phyloP scores from a whole-genome alignment of 2,329 filamentous ascomycete species.

The Bipolaris zeicola region DNA sequence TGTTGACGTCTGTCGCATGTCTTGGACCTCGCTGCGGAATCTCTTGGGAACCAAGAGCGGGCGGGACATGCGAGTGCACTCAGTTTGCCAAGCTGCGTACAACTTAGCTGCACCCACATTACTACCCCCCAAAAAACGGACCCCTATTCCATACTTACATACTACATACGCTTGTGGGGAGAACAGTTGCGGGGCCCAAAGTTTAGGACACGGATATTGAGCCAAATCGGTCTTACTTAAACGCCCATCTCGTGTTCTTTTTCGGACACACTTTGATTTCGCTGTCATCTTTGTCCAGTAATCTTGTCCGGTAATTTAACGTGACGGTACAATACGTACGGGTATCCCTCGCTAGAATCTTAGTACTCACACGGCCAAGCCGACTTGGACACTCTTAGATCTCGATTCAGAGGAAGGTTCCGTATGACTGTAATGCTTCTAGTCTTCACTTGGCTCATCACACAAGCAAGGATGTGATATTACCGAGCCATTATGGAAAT shows the following conservation, averaged over 20 bases:
- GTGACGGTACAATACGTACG: no score
- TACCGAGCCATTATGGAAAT: no score
- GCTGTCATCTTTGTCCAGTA: no score
- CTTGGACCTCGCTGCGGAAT: slow-evolving; percentile 4
- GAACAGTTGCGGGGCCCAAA: not conserved
- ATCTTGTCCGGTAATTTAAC: no score
- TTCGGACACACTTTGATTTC: no score
- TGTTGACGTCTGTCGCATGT: slow-evolving; percentile 2
- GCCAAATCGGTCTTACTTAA: not conserved
- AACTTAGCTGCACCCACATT: not conserved
- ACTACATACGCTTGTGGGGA: not conserved
- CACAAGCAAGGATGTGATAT: no score
- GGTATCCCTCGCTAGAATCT: no score
- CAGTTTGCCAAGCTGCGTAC: not conserved
- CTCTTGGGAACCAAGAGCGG: slow-evolving; percentile 6
- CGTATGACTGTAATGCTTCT: no score
- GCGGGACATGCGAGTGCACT: not conserved
- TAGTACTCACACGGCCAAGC: no score
- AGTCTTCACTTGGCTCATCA: no score
- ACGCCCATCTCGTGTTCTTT: not conserved
- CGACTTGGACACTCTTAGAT: no score
- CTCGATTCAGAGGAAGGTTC: no score
- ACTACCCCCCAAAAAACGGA: not conserved
- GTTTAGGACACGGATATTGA: not conserved
- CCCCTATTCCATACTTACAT: not conserved